Evolutionary conservation across 495 filamentous ascomycete genomes (phyloP).

Genomic region (Penicillium turbatum): DNA sequence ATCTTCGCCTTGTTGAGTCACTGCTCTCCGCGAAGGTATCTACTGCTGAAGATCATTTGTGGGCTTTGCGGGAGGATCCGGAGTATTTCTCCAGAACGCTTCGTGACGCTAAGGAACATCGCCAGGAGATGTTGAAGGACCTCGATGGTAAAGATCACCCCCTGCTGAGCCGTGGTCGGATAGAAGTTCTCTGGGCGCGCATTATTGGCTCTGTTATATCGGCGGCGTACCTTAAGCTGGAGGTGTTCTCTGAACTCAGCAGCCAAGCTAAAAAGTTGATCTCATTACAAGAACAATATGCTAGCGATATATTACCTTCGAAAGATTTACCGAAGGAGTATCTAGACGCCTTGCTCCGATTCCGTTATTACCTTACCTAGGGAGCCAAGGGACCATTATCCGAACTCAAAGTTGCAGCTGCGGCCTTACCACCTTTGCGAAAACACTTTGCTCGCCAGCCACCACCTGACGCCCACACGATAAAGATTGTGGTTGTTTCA

Average conservation of each 20-base stretch:
- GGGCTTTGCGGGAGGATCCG: conserved; percentile 53
- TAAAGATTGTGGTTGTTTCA: conserved; percentile 10
- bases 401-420: conserved; percentile 15
- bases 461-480: background rate
- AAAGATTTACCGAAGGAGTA: conserved; percentile 36
- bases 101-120: conserved; percentile 38
- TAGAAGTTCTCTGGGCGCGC: background rate
- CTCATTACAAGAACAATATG: conserved; percentile 27
- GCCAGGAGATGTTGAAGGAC: conserved; percentile 21
- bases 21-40: conserved; percentile 35
- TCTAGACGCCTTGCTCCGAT: conserved; percentile 27
- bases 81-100: conserved; percentile 43
- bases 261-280: conserved; percentile 25
- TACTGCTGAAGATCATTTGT: conserved; percentile 48
- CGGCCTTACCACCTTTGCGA: conserved; percentile 36
- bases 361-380: conserved; percentile 31
- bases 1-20: conserved; percentile 36
- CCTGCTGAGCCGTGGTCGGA: background rate
- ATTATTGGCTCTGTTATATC: conserved; percentile 16
- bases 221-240: conserved; percentile 27
- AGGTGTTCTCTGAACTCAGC: conserved; percentile 23
- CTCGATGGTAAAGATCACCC: background rate
- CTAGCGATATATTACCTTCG: conserved; percentile 19
- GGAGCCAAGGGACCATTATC: conserved; percentile 18
- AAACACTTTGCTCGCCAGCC: conserved; percentile 25